phyloP scores from a whole-genome alignment of 352 stramenopile species.

The Pythium utonaiense region DNA sequence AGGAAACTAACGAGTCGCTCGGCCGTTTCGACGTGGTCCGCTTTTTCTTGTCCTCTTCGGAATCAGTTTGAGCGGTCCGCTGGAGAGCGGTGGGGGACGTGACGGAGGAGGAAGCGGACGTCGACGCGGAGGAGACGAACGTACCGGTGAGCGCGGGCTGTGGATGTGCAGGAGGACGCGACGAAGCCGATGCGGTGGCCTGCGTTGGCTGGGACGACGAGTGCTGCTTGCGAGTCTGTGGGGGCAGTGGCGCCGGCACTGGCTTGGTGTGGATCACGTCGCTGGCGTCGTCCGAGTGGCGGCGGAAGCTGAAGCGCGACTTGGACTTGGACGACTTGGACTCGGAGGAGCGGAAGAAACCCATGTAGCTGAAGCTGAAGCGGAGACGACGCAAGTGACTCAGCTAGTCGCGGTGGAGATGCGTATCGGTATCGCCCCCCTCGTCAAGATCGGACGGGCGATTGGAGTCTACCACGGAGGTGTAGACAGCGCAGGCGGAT shows the following conservation, averaged over 20 bases:
- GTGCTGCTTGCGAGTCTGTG: constrained; percentile 3
- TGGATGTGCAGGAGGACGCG: constrained; percentile 9
- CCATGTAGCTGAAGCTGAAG: constrained; percentile 35
- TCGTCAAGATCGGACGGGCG: background rate
- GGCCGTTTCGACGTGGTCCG: constrained; percentile 5
- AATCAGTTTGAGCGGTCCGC: constrained; percentile 28
- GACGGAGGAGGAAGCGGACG: constrained; percentile 49
- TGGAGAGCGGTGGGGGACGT: constrained; percentile 43
- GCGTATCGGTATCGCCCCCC: constrained; percentile 1
- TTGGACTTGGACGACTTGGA: constrained; percentile 39
- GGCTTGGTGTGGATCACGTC: constrained; percentile 7
- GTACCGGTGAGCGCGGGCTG: constrained; percentile 8
- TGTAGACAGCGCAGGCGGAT: background rate
- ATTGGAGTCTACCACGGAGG: background rate
- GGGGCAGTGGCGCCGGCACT: background rate
- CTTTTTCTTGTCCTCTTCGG: constrained; percentile 19
- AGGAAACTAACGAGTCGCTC: constrained; percentile 24
- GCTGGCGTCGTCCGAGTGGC: constrained; percentile 39
- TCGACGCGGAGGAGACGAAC: constrained; percentile 19
- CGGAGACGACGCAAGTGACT: background rate
- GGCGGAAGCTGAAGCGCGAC: constrained; percentile 67
- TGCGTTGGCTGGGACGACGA: background rate
- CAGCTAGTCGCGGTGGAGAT: background rate
- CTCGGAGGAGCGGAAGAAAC: constrained; percentile 61
- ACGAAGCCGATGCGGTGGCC: background rate